phyloP scores from a whole-genome alignment of 192 early-diverging fungal genomes.

The Mortierella antarctica region DNA sequence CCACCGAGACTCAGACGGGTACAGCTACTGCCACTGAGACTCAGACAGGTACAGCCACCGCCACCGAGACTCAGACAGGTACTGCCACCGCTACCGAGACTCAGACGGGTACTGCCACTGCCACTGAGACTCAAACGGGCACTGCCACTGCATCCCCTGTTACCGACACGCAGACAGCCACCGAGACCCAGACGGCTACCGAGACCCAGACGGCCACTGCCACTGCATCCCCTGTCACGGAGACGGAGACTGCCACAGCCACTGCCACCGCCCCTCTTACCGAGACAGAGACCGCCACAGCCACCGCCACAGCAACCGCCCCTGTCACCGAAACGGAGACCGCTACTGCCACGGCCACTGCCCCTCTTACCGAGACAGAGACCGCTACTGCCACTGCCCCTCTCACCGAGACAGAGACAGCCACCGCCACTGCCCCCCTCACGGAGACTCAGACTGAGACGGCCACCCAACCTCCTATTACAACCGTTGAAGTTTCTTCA shows the following conservation, averaged over 20 bases:
- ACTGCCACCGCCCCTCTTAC: neutral
- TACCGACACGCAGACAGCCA: neutral
- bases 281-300: neutral
- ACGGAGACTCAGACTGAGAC: neutral
- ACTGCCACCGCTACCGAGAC: neutral
- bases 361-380: neutral
- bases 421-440: neutral
- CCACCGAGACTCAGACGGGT: neutral
- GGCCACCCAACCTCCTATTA: neutral
- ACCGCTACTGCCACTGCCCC: conserved; percentile 8
- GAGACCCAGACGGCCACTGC: too few species aligned
- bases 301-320: neutral
- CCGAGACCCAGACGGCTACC: neutral
- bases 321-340: neutral
- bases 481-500: too few species aligned
- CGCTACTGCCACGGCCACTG: neutral
- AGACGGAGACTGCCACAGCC: neutral
- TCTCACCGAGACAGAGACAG: neutral
- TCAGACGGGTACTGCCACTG: neutral
- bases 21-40: neutral
- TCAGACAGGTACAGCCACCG: too few species aligned
- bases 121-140: neutral
- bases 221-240: neutral
- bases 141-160: neutral
- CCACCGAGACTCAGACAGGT: too few species aligned